phyloP scores from a whole-genome alignment of 345 rosid genomes.

The Psidium guajava region DNA sequence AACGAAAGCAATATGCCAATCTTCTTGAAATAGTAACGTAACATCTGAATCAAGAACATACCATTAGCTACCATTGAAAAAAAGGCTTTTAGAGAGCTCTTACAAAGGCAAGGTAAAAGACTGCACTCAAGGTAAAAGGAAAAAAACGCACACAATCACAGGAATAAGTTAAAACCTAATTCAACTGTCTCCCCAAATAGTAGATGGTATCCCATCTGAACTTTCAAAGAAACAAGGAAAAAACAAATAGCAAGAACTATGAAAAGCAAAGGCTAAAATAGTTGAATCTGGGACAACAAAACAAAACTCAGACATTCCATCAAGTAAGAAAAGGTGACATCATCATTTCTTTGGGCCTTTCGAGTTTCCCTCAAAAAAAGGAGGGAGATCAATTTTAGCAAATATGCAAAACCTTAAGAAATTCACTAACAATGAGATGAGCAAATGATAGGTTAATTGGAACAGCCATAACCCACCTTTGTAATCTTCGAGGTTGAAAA shows the following conservation, averaged over 20 bases:
- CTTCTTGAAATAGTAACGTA: neutral
- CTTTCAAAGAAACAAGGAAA: neutral
- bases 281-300: neutral
- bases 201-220: neutral
- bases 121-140: neutral
- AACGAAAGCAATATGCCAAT: neutral
- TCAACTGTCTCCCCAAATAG: neutral
- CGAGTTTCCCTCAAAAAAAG: neutral
- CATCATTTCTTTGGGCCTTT: neutral
- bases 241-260: neutral
- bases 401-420: neutral
- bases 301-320: neutral
- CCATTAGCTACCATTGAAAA: neutral
- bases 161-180: neutral
- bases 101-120: neutral
- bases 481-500: conserved; percentile 93
- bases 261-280: neutral
- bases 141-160: neutral
- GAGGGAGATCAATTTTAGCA: neutral
- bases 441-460: neutral
- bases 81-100: neutral
- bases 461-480: conserved; percentile 41
- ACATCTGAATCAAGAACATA: neutral
- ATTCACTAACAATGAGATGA: neutral
- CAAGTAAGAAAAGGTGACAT: neutral